Evolutionary conservation across 176 grass and related monocot genomes (phyloP).

Genomic region (Carex myosuroides): DNA sequence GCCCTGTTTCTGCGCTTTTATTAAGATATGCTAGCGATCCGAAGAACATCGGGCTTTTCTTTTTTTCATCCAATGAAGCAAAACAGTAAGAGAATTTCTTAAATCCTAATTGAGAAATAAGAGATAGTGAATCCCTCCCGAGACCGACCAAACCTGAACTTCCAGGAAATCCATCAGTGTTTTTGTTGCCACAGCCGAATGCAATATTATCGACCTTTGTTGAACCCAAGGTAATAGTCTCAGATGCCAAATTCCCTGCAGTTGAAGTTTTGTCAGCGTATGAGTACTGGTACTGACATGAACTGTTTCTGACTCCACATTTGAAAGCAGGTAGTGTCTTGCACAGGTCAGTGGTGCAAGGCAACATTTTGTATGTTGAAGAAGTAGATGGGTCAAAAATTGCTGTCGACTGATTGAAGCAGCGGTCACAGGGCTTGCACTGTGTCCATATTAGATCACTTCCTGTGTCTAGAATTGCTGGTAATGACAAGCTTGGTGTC

Average conservation of each 20-base stretch:
- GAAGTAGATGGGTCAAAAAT: slow-evolving; percentile 56
- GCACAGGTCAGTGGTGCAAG: slow-evolving; percentile 38
- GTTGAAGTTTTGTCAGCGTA: slow-evolving; percentile 56
- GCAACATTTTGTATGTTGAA: slow-evolving; percentile 44
- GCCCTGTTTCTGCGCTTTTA: background rate
- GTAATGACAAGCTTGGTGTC: slow-evolving; percentile 37
- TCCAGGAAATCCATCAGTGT: slow-evolving; percentile 38
- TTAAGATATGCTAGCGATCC: slow-evolving; percentile 25
- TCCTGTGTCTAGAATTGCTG: slow-evolving; percentile 74
- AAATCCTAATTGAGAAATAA: slow-evolving; percentile 49
- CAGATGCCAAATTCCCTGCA: slow-evolving; percentile 42
- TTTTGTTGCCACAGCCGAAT: slow-evolving; percentile 26
- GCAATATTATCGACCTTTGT: background rate
- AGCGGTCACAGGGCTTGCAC: slow-evolving; percentile 59
- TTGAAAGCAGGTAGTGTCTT: slow-evolving; percentile 33
- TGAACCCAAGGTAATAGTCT: slow-evolving; percentile 51
- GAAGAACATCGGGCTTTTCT: slow-evolving; percentile 45
- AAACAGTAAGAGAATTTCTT: slow-evolving; percentile 74
- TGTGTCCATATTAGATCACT: slow-evolving; percentile 87
- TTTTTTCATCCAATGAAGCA: slow-evolving; percentile 39
- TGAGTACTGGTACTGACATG: slow-evolving; percentile 42
- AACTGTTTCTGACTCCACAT: slow-evolving; percentile 6
- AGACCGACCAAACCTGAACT: slow-evolving; percentile 44
- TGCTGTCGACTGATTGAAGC: slow-evolving; percentile 40
- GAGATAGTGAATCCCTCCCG: slow-evolving; percentile 40